These are phyloP conservation scores for Mucor circinelloides DNA, from an alignment of 371 early-diverging fungal species.

Conservation along the genomic window DNA sequence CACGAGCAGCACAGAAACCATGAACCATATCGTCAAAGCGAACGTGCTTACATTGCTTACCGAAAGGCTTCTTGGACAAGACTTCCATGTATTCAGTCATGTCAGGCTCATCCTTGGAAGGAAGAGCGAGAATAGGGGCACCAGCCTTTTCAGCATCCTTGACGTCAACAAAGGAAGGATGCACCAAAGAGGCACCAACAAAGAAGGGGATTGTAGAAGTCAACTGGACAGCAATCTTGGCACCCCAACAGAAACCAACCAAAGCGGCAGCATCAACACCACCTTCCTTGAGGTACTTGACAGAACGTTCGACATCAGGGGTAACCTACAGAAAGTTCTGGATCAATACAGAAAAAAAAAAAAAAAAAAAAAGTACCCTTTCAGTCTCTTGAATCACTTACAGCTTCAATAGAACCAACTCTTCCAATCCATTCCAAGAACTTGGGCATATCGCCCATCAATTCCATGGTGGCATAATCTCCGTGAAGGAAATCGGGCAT, in stretches of 20 bases:
- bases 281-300: conserved; percentile 40
- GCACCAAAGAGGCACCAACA: conserved; percentile 59
- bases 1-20: conserved; percentile 74
- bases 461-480: conserved; percentile 33
- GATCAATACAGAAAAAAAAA: neutral
- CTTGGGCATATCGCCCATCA: conserved; percentile 18
- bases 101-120: conserved; percentile 67
- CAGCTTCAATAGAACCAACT: conserved; percentile 40
- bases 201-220: conserved; percentile 36
- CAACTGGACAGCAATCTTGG: conserved; percentile 47
- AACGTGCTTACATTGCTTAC: conserved; percentile 49
- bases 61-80: conserved; percentile 61
- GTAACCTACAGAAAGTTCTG: conserved; percentile 9
- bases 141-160: conserved; percentile 56
- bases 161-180: conserved; percentile 59
- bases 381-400: neutral
- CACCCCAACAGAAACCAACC: conserved; percentile 77
- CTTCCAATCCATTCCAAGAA: conserved; percentile 41
- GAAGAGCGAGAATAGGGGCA: conserved; percentile 63
- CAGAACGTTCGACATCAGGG: conserved; percentile 39
- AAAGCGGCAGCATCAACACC: conserved; percentile 50
- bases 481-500: conserved; percentile 71
- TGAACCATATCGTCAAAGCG: conserved; percentile 73
- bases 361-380: neutral
- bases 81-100: conserved; percentile 54